Evolutionary conservation across 1,284 basidiomycete genomes (phyloP), one percentile per base, ranked within the genome.

Genomic region (Ceratobasidium sp.): DNA sequence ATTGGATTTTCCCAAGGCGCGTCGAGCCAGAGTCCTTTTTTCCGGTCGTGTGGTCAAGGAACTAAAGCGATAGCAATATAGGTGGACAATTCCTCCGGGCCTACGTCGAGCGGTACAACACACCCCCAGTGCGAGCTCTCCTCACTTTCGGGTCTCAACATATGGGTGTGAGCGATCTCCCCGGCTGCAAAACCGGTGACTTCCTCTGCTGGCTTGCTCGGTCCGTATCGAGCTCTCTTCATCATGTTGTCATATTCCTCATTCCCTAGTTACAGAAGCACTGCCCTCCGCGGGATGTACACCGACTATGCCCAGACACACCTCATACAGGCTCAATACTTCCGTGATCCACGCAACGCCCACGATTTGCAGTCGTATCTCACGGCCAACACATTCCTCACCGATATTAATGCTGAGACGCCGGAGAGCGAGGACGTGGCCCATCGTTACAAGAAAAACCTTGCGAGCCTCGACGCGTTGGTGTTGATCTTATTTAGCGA

Each of bases 1-100:
- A 92, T 98, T 73, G 96, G 96, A 0, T 93, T 98, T 82, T 96
- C 94, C 0, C 96, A 98, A 88, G 96, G 94, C 88, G 71, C n/a
- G 76, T 75, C n/a, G 31, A 51, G 45, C 47, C 24, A 14, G 33
- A n/a, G n/a, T 51, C n/a, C 60, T 24, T 69, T 7, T 47, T 45
- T 31, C 22, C 19, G 51, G 2, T 62, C 19, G 8, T 33, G 33
- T 50, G 47, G 33, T 41, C 44, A 36, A 19, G 31, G 65, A 14
- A 17, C 53, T 31, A 8, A 29, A 22, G 57, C 48, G 27, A 31
- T 9, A 27, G 4, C 7, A 33, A 53, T 24, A 22, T 76, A 85
- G 84, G 89, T 45, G 97, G 97, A 0, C 94, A 98, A 79, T 97
- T 98, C 82, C 86, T 99, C 51, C 89, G 97, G 15, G 96, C 92